Base-by-base conservation (phyloP, 345 rosid genomes). In the Aurinia saxatilis region DNA sequence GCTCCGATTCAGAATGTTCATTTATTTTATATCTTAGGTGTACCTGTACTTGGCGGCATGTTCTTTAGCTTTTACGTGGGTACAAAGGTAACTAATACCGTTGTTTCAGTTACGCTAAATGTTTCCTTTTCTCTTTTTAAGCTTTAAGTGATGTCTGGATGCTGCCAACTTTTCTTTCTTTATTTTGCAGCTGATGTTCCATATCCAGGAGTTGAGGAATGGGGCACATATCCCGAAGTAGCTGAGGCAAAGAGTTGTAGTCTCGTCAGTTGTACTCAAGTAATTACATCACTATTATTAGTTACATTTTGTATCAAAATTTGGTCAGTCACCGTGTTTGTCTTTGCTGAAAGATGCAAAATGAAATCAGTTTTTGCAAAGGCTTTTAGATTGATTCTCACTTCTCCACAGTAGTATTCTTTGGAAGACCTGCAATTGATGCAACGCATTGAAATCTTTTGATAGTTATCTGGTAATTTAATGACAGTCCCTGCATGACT, bases 111-210 rank as follows among this genome's bases (percentile, higher is more conserved):
- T 21, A 13, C 6, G 10, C 33, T 52, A 30, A 38, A 40, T 8
- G 38, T 7, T 25, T 34, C 5, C 14, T 21, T n/a, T 59, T 14
- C 3, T 27, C 34, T 34, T 27, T 3, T 35, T 8, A 5, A 6
- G 30, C 12, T 11, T 15, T 1, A 17, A 11, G n/a, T 65, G 5
- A 59, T 69, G 33, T 17, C 8, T 42, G n/a, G 39, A 8, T 16
- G 42, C 51, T 39, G 17, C 15, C 29, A 55, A 50, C 25, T 44
- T 41, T 33, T 33, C 34, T 50, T 18, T 14, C 35, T 25, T 55
- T 37, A 4, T 51, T 61, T 37, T 75, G 79, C 78, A 90, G 97
- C 85, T 90, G 60, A 90, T 81, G 86, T 82, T 84, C 52, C 86
- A 84, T 57, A 75, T 87, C 63, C 72, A 34, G 82, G 82, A 50